phyloP scores from a whole-genome alignment of 129 eudicot genomes.

The Mikania micrantha region DNA sequence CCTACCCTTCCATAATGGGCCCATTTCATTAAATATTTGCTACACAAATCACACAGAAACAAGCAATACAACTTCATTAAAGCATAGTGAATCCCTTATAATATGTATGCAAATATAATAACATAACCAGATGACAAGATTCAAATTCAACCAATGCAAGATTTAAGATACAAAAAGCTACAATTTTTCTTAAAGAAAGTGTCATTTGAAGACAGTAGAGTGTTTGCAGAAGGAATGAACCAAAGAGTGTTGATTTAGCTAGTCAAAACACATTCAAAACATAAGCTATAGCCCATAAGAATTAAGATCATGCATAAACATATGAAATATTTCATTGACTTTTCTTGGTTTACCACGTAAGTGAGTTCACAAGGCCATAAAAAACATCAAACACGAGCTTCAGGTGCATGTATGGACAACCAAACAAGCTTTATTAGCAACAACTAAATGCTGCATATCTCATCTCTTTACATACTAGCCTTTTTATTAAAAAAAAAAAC shows the following conservation, averaged over 20 bases:
- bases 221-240: neutral
- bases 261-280: neutral
- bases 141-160: neutral
- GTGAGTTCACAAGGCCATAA: too few relatives aligned
- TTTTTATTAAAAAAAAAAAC: too few relatives aligned
- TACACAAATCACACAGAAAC: neutral
- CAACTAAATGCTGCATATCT: too few relatives aligned
- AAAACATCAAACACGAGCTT: too few relatives aligned
- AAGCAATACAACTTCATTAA: neutral
- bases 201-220: neutral
- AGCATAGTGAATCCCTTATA: neutral
- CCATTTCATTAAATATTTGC: neutral
- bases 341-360: too few relatives aligned
- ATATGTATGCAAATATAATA: neutral
- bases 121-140: neutral
- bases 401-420: too few relatives aligned
- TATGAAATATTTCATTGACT: neutral
- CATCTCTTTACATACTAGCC: too few relatives aligned
- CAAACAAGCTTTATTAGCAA: too few relatives aligned
- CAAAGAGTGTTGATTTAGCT: neutral
- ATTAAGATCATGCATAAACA: neutral
- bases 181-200: neutral
- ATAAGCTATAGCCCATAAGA: neutral
- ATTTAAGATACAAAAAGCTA: conserved; percentile 4
- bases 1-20: neutral